A percentile compares a stretch with the other conserved stretches of the same genome.
Conservation (phyloP, 176 grass and related monocot species). For the sorghum (Sorghum bicolor) region DNA sequence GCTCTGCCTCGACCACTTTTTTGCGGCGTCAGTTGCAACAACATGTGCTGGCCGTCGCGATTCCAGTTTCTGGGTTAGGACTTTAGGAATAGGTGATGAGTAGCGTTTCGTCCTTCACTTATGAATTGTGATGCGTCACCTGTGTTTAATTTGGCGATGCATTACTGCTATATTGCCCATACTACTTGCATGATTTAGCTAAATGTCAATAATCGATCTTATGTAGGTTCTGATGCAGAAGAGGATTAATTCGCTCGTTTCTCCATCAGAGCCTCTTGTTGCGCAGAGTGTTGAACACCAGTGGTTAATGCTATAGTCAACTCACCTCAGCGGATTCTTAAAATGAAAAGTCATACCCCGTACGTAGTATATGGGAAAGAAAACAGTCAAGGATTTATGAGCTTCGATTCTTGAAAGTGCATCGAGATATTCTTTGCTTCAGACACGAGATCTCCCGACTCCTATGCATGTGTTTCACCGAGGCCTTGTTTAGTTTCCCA, state of each 20-base stretch:
- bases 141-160: not conserved
- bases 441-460: not conserved
- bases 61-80: not conserved
- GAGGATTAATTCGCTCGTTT: not conserved
- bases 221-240: not conserved
- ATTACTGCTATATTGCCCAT: not conserved
- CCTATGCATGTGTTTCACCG: not conserved
- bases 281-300: not conserved
- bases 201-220: not conserved
- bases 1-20: not conserved
- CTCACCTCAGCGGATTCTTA: not conserved
- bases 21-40: not conserved
- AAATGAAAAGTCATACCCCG: not conserved
- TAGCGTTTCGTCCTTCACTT: not conserved
- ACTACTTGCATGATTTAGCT: not conserved
- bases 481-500: too few relatives aligned
- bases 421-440: conserved; percentile 19
- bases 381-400: not conserved
- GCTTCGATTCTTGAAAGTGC: not conserved
- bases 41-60: not conserved
- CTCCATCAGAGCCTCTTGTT: not conserved
- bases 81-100: not conserved
- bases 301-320: not conserved
- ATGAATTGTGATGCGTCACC: not conserved
- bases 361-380: too few relatives aligned